These are phyloP conservation scores for Raddia distichophylla DNA, from an alignment of 176 grass and related monocot species.

Conservation along the genomic window DNA sequence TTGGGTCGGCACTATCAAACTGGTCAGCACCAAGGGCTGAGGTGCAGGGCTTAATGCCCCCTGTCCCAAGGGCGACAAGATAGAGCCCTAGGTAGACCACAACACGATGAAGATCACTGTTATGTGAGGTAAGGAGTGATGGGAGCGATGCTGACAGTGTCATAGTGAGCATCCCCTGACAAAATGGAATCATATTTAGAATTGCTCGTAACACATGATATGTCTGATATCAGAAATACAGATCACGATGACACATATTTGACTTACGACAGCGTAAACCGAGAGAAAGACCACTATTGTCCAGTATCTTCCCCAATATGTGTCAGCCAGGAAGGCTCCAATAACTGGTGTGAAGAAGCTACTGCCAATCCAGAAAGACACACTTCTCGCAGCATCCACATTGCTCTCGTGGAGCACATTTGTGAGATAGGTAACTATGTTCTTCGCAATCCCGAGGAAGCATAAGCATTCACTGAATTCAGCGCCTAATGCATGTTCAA, in stretches of 20 bases:
- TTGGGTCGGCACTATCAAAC: slow-evolving; percentile 38
- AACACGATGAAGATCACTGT: neutral
- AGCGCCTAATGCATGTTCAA: neutral
- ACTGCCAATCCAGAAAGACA: slow-evolving; percentile 13
- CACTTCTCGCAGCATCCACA: neutral
- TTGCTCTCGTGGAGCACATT: slow-evolving; percentile 24
- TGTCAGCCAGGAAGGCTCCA: slow-evolving; percentile 31
- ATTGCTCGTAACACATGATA: neutral
- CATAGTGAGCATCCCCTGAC: slow-evolving; percentile 43
- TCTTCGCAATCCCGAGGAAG: neutral
- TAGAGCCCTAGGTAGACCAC: slow-evolving; percentile 40
- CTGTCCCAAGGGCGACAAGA: slow-evolving; percentile 30
- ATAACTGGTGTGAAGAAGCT: slow-evolving; percentile 34
- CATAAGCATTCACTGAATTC: slow-evolving; percentile 37
- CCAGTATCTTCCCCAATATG: slow-evolving; percentile 36
- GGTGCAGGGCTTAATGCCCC: slow-evolving; percentile 51
- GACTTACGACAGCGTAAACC: neutral
- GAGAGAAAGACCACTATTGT: slow-evolving; percentile 5
- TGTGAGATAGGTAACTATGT: slow-evolving; percentile 34
- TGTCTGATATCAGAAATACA: neutral
- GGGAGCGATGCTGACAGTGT: slow-evolving; percentile 37
- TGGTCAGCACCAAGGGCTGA: slow-evolving; percentile 46
- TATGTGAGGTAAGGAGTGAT: neutral
- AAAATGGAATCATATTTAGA: neutral
- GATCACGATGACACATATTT: neutral